phyloP scores from a whole-genome alignment of 768 basidiomycete genomes.

The Suillus sp. region DNA sequence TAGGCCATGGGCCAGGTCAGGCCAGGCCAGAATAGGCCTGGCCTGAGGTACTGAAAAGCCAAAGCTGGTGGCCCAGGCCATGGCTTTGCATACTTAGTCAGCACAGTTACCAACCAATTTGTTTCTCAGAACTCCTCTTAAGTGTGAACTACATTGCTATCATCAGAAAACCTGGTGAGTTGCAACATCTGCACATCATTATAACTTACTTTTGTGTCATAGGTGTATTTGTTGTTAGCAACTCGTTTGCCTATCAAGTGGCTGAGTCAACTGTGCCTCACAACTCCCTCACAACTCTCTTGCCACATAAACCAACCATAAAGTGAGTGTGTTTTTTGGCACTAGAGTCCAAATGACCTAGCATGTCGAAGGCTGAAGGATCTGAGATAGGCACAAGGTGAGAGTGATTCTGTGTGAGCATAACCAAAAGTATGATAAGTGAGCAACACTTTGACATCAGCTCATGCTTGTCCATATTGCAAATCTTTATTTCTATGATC shows the following conservation, averaged over 20 bases:
- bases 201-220: neutral
- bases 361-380: neutral
- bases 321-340: neutral
- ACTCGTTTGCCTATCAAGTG: neutral
- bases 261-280: neutral
- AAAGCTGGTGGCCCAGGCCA: neutral
- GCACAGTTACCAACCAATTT: neutral
- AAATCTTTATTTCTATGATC: neutral
- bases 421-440: neutral
- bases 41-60: neutral
- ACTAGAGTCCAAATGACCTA: neutral
- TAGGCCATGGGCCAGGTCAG: too few relatives aligned
- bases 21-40: neutral
- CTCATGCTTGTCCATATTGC: neutral
- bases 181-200: neutral
- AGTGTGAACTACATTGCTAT: neutral
- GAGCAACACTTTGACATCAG: neutral
- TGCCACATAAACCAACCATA: neutral
- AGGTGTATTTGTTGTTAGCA: neutral
- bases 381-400: neutral
- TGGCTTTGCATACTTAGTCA: neutral
- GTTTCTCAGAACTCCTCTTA: neutral
- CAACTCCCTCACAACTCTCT: neutral
- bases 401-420: neutral
- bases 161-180: neutral